A percentile compares a stretch with the other conserved stretches of the same genome.
Conservation (phyloP, 306 rosid genomes). For the Ormosia emarginata region DNA sequence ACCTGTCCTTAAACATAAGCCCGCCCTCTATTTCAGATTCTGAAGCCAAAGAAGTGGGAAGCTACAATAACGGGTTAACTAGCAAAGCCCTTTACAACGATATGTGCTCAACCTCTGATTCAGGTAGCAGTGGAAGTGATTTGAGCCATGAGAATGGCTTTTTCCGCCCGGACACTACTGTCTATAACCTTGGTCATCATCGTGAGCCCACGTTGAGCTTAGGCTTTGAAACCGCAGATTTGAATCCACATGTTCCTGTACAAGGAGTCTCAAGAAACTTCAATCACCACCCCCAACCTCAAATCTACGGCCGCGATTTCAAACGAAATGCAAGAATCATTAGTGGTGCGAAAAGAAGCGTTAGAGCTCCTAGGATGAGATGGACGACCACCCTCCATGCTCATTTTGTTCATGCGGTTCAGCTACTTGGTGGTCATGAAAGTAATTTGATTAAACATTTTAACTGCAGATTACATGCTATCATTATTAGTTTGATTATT, state of each 20-base stretch:
- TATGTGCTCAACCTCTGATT: constrained; percentile 61
- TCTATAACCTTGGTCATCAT: neutral
- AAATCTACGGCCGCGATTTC: constrained; percentile 66
- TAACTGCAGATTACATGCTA: neutral
- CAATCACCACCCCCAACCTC: constrained; percentile 43
- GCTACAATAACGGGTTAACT: constrained; percentile 4
- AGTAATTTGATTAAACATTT: constrained; percentile 38
- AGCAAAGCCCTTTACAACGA: constrained; percentile 31
- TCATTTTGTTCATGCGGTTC: constrained; percentile 95
- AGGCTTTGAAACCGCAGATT: constrained; percentile 43
- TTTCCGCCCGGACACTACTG: neutral
- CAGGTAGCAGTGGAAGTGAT: constrained; percentile 73
- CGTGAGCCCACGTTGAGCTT: constrained; percentile 58
- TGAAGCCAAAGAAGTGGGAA: constrained; percentile 27
- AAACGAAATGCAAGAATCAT: constrained; percentile 51
- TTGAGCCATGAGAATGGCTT: constrained; percentile 63
- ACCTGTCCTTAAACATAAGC: constrained; percentile 82
- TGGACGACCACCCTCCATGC: constrained; percentile 99
- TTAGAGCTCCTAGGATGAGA: constrained; percentile 96
- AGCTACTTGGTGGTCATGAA: constrained; percentile 98
- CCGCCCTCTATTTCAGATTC: constrained; percentile 46
- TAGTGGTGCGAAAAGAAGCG: constrained; percentile 59
- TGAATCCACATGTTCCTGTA: constrained; percentile 12
- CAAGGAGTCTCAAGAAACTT: constrained; percentile 37
- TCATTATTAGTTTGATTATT: neutral